phyloP scores from a whole-genome alignment of 352 stramenopile genomes.

The Pythium sukuiense region DNA sequence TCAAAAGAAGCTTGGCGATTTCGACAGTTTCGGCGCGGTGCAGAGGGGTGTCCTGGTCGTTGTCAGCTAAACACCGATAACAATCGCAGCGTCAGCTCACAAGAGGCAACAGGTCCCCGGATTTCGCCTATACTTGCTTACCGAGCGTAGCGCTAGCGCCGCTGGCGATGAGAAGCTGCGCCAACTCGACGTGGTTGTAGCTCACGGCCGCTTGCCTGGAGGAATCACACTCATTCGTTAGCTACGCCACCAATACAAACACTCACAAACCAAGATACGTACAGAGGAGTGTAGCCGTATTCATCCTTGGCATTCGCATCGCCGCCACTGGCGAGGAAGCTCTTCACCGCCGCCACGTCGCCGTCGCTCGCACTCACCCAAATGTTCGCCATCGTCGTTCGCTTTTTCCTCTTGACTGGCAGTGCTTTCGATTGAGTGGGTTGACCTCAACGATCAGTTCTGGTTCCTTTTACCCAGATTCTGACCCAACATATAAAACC shows the following conservation, averaged over 20 bases:
- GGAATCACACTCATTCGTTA: neutral
- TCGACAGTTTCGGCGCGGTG: slow-evolving; percentile 35
- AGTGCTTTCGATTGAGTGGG: neutral
- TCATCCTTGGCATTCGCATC: slow-evolving; percentile 36
- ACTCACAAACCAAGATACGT: neutral
- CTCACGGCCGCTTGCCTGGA: slow-evolving; percentile 40
- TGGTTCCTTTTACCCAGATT: slow-evolving; percentile 13
- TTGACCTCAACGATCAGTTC: slow-evolving; percentile 13
- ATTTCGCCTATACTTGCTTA: neutral
- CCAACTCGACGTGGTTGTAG: slow-evolving; percentile 40
- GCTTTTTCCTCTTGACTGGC: slow-evolving; percentile 17
- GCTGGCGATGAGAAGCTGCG: slow-evolving; percentile 30
- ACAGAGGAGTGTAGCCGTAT: slow-evolving; percentile 42
- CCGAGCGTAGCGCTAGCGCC: slow-evolving; percentile 28
- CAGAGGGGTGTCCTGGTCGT: slow-evolving; percentile 36
- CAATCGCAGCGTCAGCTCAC: neutral
- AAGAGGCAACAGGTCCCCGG: neutral
- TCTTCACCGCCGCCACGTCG: slow-evolving; percentile 34
- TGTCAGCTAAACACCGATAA: slow-evolving; percentile 18
- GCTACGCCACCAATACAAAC: neutral
- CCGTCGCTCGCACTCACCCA: slow-evolving; percentile 39
- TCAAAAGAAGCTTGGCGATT: slow-evolving; percentile 33
- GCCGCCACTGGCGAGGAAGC: slow-evolving; percentile 26
- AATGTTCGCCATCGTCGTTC: slow-evolving; percentile 30
- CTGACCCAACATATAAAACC: slow-evolving; percentile 5